Percentiles rank a stretch among this genome's conserved stretches.
These are phyloP conservation scores for Malassezia pachydermatis DNA, from an alignment of 1,284 basidiomycete genomes.

Conservation along the genomic window DNA sequence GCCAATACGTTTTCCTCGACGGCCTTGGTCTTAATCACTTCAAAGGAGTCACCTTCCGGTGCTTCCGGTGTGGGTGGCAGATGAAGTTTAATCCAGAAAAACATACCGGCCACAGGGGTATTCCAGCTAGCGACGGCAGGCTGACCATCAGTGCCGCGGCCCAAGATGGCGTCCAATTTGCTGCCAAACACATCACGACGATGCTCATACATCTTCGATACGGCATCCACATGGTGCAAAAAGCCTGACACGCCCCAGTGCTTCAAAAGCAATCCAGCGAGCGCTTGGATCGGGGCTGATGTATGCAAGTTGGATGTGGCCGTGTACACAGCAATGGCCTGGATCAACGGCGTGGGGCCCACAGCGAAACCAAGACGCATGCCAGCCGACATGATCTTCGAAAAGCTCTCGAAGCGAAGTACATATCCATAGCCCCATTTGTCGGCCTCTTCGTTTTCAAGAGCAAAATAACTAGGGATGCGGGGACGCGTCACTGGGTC, in stretches of 20 bases:
- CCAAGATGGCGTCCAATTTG: conserved; percentile 64
- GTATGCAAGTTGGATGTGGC: conserved; percentile 67
- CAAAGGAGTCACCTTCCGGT: conserved; percentile 59
- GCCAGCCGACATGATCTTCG: conserved; percentile 55
- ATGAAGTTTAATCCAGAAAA: conserved; percentile 46
- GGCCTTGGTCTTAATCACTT: conserved; percentile 68
- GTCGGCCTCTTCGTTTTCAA: conserved; percentile 35
- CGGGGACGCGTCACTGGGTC: conserved; percentile 30
- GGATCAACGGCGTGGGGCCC: conserved; percentile 64
- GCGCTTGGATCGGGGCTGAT: conserved; percentile 60
- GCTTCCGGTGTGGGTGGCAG: conserved; percentile 26
- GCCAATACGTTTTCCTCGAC: conserved; percentile 73
- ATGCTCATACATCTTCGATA: conserved; percentile 67
- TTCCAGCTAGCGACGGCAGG: conserved; percentile 55
- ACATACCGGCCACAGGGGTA: conserved; percentile 67
- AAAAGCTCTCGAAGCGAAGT: conserved; percentile 52
- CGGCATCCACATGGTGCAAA: conserved; percentile 58
- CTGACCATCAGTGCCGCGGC: conserved; percentile 53
- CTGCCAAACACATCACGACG: conserved; percentile 71
- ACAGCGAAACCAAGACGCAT: conserved; percentile 64
- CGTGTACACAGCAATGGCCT: conserved; percentile 63
- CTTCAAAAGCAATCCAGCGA: conserved; percentile 61
- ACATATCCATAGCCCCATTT: conserved; percentile 39
- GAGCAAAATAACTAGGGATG: conserved; percentile 32
- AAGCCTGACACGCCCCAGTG: conserved; percentile 64